Percentiles rank a stretch among this genome's conserved stretches.
phyloP scores from a whole-genome alignment of 768 basidiomycete species.

The Hericium rajendrae region DNA sequence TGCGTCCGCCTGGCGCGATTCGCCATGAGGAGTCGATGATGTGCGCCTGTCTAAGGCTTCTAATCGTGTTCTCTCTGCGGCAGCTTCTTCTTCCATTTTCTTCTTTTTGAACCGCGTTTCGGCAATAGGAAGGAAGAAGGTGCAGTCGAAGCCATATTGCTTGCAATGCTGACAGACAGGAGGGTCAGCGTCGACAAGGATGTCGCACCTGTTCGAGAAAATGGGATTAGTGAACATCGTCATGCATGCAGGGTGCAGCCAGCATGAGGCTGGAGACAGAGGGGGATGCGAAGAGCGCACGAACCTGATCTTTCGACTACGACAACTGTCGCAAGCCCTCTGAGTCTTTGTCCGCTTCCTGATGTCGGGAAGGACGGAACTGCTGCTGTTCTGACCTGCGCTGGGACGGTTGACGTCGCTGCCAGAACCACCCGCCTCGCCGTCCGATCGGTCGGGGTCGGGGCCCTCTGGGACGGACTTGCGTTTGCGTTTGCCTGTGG shows the following conservation, averaged over 20 bases:
- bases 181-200: conserved; percentile 68
- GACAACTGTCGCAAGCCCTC: conserved; percentile 86
- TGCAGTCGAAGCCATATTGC: conserved; percentile 88
- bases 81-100: conserved; percentile 64
- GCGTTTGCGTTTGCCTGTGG: conserved; percentile 54
- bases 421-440: conserved; percentile 43
- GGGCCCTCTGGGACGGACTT: conserved; percentile 23
- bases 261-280: background rate
- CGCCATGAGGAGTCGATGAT: conserved; percentile 37
- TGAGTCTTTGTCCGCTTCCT: conserved; percentile 92
- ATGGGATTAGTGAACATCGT: background rate
- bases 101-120: conserved; percentile 99
- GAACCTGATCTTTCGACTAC: conserved; percentile 79
- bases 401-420: conserved; percentile 30
- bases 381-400: conserved; percentile 10
- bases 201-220: conserved; percentile 55
- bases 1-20: conserved; percentile 44
- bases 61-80: conserved; percentile 22
- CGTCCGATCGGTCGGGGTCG: conserved; percentile 43
- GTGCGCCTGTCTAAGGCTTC: conserved; percentile 27
- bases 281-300: conserved; percentile 10
- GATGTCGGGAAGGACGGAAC: conserved; percentile 35
- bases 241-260: background rate
- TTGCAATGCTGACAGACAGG: conserved; percentile 91
- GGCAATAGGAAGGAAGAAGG: conserved; percentile 96